Conservation (phyloP, 1,139 yeast species). For the Suhomyces coccinellae region DNA sequence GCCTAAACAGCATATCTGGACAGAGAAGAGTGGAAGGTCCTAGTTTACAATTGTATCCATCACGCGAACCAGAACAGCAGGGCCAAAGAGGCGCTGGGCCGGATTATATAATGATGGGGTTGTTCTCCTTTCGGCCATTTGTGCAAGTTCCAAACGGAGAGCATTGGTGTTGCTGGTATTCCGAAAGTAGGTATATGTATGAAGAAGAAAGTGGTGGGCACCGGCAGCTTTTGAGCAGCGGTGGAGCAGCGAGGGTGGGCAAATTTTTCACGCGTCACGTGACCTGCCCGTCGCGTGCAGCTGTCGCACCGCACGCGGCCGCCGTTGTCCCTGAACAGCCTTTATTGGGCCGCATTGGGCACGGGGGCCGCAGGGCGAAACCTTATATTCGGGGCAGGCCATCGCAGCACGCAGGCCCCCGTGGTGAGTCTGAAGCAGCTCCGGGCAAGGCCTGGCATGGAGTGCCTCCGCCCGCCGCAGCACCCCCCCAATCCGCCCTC, state of each 20-base stretch:
- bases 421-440: conserved; percentile 1
- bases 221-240: not conserved
- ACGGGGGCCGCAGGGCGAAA: not conserved
- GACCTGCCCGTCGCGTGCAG: not conserved
- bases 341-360: not conserved
- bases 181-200: conserved; percentile 46
- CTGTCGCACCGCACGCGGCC: not conserved
- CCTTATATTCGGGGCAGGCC: not conserved
- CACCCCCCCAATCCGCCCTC: too few relatives aligned
- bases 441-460: not conserved
- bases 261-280: not conserved
- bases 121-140: conserved; percentile 55
- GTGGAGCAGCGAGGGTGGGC: not conserved
- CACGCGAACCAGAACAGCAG: conserved; percentile 4
- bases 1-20: too few relatives aligned
- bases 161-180: conserved; percentile 51
- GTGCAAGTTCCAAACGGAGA: conserved; percentile 45
- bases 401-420: not conserved
- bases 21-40: too few relatives aligned
- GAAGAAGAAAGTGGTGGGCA: conserved; percentile 17
- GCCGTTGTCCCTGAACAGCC: not conserved
- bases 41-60: conserved; percentile 1
- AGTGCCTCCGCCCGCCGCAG: not conserved
- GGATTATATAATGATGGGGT: conserved; percentile 41
- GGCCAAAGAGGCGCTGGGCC: conserved; percentile 8